A percentile compares a stretch with the other conserved stretches of the same genome.
These are phyloP conservation scores for Globisporangium paroecandrum DNA, from an alignment of 352 stramenopile species.

Conservation along the genomic window DNA sequence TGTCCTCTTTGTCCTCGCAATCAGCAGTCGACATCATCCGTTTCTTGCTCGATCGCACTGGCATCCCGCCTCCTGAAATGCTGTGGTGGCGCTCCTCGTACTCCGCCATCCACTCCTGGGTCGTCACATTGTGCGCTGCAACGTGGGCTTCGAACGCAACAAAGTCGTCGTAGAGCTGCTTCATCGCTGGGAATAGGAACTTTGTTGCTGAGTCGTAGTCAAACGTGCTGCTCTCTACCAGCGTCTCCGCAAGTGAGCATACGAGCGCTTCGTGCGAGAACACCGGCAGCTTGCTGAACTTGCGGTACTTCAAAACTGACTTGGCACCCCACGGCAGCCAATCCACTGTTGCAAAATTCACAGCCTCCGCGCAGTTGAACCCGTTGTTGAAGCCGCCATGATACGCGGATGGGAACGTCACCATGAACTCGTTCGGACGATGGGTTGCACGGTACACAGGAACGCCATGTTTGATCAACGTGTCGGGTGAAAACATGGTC, in stretches of 20 bases:
- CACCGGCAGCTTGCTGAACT: conserved; percentile 78
- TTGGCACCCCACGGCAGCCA: conserved; percentile 84
- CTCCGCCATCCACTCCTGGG: conserved; percentile 51
- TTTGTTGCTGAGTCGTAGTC: conserved; percentile 39
- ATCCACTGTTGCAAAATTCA: conserved; percentile 89
- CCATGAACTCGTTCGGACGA: conserved; percentile 96
- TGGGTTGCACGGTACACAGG: conserved; percentile 94
- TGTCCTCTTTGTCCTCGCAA: conserved; percentile 29
- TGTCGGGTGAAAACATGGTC: conserved; percentile 81
- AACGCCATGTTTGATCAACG: conserved; percentile 80
- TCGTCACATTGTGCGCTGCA: conserved; percentile 24
- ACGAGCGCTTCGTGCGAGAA: conserved; percentile 86
- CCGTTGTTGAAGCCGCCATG: conserved; percentile 98
- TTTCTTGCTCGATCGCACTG: conserved; percentile 15
- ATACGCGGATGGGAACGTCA: conserved; percentile 98
- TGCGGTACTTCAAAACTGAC: conserved; percentile 69
- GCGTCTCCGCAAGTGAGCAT: conserved; percentile 65
- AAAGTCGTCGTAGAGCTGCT: conserved; percentile 59
- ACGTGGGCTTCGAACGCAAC: conserved; percentile 47
- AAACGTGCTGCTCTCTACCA: conserved; percentile 55
- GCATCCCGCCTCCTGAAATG: background rate
- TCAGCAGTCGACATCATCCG: conserved; percentile 18
- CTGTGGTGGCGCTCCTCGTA: conserved; percentile 35
- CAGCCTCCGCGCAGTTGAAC: conserved; percentile 91
- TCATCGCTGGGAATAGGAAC: conserved; percentile 60